Conservation (phyloP, 371 early-diverging fungal genomes). For the Mucor indicus region DNA sequence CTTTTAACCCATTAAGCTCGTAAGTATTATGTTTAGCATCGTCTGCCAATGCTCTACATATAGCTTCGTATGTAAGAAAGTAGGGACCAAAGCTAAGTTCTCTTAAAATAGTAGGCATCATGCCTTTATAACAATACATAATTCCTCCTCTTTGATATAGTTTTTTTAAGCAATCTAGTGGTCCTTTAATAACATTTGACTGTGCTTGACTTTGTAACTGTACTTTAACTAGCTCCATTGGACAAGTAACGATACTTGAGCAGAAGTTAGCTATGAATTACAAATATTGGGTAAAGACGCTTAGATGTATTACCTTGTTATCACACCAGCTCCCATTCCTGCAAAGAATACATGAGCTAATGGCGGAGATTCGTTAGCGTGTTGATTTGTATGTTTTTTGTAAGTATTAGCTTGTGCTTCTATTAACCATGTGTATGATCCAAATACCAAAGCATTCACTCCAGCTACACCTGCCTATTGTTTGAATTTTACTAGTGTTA, state of each 20-base stretch:
- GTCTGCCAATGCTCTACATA: constrained; percentile 36
- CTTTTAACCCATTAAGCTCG: constrained; percentile 49
- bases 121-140: constrained; percentile 64
- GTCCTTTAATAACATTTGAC: constrained; percentile 35
- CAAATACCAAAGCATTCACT: constrained; percentile 66
- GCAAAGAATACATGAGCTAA: constrained; percentile 55
- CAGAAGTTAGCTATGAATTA: too few relatives aligned
- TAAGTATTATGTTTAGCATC: constrained; percentile 6
- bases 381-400: neutral
- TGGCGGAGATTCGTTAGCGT: constrained; percentile 19
- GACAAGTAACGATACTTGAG: constrained; percentile 52
- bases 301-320: constrained; percentile 69
- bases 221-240: constrained; percentile 69
- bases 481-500: too few relatives aligned
- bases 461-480: constrained; percentile 60
- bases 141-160: constrained; percentile 58
- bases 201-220: constrained; percentile 56
- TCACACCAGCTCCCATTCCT: constrained; percentile 61
- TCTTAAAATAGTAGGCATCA: constrained; percentile 60
- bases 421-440: constrained; percentile 60
- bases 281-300: too few relatives aligned
- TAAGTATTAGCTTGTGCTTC: constrained; percentile 35
- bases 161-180: constrained; percentile 59
- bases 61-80: constrained; percentile 69
- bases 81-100: constrained; percentile 81